phyloP scores from a whole-genome alignment of 1,284 basidiomycete species.

The Puccinia polysora region DNA sequence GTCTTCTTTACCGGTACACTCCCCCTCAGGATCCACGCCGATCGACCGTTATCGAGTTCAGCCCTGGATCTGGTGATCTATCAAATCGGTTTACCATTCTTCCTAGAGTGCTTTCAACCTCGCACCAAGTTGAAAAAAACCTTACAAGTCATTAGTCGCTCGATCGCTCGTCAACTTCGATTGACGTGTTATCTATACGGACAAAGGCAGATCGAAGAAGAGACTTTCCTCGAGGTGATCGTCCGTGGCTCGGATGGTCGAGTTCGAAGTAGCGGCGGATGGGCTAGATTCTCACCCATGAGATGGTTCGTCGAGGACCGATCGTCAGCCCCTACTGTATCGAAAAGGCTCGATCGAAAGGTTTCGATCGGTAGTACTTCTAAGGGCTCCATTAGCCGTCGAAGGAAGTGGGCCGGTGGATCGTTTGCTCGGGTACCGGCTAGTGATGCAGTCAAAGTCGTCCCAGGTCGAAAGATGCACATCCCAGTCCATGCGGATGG shows the following conservation, averaged over 20 bases:
- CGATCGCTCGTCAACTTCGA: slow-evolving; percentile 24
- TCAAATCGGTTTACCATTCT: slow-evolving; percentile 35
- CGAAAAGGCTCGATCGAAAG: no score
- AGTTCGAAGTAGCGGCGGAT: background rate
- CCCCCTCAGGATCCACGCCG: slow-evolving; percentile 38
- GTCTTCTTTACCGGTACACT: slow-evolving; percentile 42
- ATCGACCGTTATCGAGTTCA: slow-evolving; percentile 30
- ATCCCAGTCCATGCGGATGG: slow-evolving; percentile 65
- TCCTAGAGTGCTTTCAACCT: slow-evolving; percentile 38
- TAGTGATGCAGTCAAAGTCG: slow-evolving; percentile 59
- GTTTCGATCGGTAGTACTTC: background rate
- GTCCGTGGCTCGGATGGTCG: background rate
- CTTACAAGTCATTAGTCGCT: slow-evolving; percentile 22
- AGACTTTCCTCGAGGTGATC: slow-evolving; percentile 30
- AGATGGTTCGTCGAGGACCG: no score
- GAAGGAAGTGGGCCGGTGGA: slow-evolving; percentile 54
- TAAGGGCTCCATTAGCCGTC: slow-evolving; percentile 7
- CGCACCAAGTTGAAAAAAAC: slow-evolving; percentile 17
- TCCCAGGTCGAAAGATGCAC: slow-evolving; percentile 59
- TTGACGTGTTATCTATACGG: slow-evolving; percentile 43
- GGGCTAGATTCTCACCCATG: slow-evolving; percentile 26
- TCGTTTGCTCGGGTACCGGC: slow-evolving; percentile 73
- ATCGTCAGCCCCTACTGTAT: slow-evolving; percentile 8
- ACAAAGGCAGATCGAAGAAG: slow-evolving; percentile 29
- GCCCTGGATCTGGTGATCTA: slow-evolving; percentile 37